Evolutionary conservation across 2,329 filamentous ascomycete genomes (phyloP), one percentile per base, ranked within the genome.

Genomic region (Cadophora sp.): DNA sequence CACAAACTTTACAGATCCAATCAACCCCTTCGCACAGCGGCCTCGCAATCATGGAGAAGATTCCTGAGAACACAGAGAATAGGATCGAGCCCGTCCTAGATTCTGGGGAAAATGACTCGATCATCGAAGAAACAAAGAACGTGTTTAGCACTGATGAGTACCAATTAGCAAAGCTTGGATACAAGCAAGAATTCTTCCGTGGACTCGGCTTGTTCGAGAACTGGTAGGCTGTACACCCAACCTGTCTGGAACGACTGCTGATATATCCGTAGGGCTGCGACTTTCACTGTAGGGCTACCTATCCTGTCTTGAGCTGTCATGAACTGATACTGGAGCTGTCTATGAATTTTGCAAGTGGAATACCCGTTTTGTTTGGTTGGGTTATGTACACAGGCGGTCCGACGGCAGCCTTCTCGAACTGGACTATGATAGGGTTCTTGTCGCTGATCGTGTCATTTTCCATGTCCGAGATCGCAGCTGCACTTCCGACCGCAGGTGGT

Each of bases 311-410:
- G 29, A 79, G 79, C n/a, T 79, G 81, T 22, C 27, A 26, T 31
- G 12, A 43, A 43, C 37, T 43, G 37, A 43, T 16, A 16, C 14
- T 16, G 9, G 14, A 12, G 14, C 37, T 9, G 37, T 12, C 9
- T 16, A 43, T 43, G 37, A 16, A 43, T 11, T 43, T 43, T 11
- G 37, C 37, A 16, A 43, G 37, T 16, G 37, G 37, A 26, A 51
- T 51, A 1, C 79, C 79, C 8, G 79, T 81, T 4, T 72, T 81
- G 0, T 81, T 81, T 48, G 78, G 79, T 11, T 81, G 71, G 65
- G 74, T 78, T 22, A 80, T 81, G 79, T 79, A 79, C 60, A 79
- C 78, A 3, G 80, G 79, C 1, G 79, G 80, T 3, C 79, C 80
- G 1, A 73, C 77, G 60, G 74, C 79, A 34, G 79, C 79, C 1